Evolutionary conservation across 257 asterid genomes (phyloP).

Genomic region (Capsicum baccatum): DNA sequence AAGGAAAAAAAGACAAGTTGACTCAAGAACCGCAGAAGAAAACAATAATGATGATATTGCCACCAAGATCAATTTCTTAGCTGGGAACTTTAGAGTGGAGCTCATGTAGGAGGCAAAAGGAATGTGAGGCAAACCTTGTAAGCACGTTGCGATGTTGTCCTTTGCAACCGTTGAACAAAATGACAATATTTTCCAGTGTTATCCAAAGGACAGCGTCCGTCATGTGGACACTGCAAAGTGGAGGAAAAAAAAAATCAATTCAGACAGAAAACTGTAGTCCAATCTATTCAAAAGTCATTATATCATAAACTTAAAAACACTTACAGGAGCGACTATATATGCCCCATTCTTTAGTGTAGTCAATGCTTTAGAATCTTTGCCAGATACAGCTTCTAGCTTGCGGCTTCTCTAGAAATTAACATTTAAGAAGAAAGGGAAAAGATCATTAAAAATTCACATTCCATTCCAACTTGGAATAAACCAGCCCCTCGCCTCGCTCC

Average conservation of each 20-base stretch:
- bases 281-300: neutral
- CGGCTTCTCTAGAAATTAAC: slow-evolving; percentile 61
- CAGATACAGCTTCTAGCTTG: slow-evolving; percentile 57
- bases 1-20: slow-evolving; percentile 9
- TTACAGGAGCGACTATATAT: slow-evolving; percentile 91
- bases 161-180: slow-evolving; percentile 93
- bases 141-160: slow-evolving; percentile 83
- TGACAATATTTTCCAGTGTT: slow-evolving; percentile 90
- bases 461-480: neutral
- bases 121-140: slow-evolving; percentile 67
- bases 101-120: neutral
- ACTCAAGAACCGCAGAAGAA: neutral
- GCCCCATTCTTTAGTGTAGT: slow-evolving; percentile 76
- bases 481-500: neutral
- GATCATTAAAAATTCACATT: neutral
- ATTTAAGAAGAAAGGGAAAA: slow-evolving; percentile 27
- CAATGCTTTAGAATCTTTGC: slow-evolving; percentile 55
- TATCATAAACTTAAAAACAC: slow-evolving; percentile 37
- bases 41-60: slow-evolving; percentile 16
- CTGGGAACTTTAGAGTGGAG: neutral
- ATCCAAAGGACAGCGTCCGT: slow-evolving; percentile 88
- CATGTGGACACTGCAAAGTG: slow-evolving; percentile 87
- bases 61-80: slow-evolving; percentile 2
- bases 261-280: slow-evolving; percentile 23
- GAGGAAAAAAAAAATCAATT: neutral